These are phyloP conservation scores for Colletotrichum gloeosporioides DNA, from an alignment of 2,329 filamentous ascomycete genomes.

Conservation along the genomic window DNA sequence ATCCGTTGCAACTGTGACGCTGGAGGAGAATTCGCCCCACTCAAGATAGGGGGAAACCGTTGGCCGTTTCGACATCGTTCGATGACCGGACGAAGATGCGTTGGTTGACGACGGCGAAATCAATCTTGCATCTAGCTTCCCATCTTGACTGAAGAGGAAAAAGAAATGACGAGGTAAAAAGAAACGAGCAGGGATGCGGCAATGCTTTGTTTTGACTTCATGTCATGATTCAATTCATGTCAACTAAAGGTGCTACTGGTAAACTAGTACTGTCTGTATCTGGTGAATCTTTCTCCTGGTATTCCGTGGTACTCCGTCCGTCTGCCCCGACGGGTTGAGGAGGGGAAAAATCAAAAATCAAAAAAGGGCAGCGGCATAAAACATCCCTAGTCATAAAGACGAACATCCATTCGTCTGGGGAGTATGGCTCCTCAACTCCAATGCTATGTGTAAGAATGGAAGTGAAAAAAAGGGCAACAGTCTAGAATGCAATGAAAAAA, in stretches of 20 bases:
- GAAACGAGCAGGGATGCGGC: not conserved
- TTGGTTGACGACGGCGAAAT: not conserved
- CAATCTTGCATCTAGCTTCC: not conserved
- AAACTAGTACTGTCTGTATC: not conserved
- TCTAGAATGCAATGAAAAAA: constrained; percentile 4
- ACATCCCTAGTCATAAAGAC: constrained; percentile 7
- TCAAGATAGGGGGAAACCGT: not conserved
- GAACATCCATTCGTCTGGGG: not conserved
- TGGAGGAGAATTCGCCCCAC: not conserved
- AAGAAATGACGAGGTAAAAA: not conserved
- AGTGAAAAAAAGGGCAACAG: not conserved
- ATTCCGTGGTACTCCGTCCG: not conserved
- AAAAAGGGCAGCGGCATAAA: not conserved
- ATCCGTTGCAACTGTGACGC: not conserved
- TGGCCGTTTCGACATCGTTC: not conserved
- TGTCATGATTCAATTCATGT: not conserved
- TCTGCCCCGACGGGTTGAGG: not conserved
- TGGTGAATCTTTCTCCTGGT: not conserved
- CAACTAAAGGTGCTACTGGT: not conserved
- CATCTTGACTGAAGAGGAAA: not conserved
- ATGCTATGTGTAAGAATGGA: constrained; percentile 9
- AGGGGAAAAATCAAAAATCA: not conserved
- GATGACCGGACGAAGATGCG: not conserved
- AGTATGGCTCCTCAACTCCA: constrained; percentile 5
- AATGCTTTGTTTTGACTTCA: not conserved